phyloP scores from a whole-genome alignment of 495 filamentous ascomycete species.

The Aspergillus funiculosus region DNA sequence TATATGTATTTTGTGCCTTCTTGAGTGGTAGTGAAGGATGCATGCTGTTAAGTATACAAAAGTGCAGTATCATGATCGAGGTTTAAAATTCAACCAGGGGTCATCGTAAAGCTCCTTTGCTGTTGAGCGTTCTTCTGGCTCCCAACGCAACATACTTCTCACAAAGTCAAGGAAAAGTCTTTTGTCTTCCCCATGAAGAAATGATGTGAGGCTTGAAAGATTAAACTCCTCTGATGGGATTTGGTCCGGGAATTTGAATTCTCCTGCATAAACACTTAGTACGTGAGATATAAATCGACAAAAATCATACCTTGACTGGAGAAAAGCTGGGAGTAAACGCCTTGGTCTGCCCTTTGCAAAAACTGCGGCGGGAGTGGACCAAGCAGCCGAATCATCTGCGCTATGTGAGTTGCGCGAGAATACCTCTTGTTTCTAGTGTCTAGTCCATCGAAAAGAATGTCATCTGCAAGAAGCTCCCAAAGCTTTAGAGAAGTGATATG shows the following conservation, averaged over 20 bases:
- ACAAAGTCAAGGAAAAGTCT: slow-evolving; percentile 27
- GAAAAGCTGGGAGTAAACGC: slow-evolving; percentile 16
- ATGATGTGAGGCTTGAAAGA: slow-evolving; percentile 16
- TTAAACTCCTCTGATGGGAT: slow-evolving; percentile 19
- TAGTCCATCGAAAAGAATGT: slow-evolving; percentile 24
- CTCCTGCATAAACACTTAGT: slow-evolving; percentile 16
- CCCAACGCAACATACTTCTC: slow-evolving; percentile 28
- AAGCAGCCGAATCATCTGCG: slow-evolving; percentile 35
- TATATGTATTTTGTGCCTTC: too few species aligned
- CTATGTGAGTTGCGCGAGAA: slow-evolving; percentile 24
- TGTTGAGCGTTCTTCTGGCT: slow-evolving; percentile 27
- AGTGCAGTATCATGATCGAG: too few species aligned
- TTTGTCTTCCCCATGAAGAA: slow-evolving; percentile 27
- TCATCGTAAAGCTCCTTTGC: slow-evolving; percentile 28
- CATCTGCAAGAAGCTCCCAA: slow-evolving; percentile 29
- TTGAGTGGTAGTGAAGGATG: too few species aligned
- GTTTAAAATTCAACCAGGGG: slow-evolving; percentile 11
- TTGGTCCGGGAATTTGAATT: slow-evolving; percentile 16
- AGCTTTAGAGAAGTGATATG: slow-evolving; percentile 19
- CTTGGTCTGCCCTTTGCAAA: slow-evolving; percentile 19
- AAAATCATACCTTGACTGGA: slow-evolving; percentile 18
- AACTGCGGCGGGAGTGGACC: slow-evolving; percentile 24
- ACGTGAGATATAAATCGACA: neutral
- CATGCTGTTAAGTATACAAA: too few species aligned
- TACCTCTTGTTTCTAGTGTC: slow-evolving; percentile 22